A percentile compares a stretch with the other conserved stretches of the same genome.
phyloP scores from a whole-genome alignment of 2,329 filamentous ascomycete species.

The Aspergillus amoenus region DNA sequence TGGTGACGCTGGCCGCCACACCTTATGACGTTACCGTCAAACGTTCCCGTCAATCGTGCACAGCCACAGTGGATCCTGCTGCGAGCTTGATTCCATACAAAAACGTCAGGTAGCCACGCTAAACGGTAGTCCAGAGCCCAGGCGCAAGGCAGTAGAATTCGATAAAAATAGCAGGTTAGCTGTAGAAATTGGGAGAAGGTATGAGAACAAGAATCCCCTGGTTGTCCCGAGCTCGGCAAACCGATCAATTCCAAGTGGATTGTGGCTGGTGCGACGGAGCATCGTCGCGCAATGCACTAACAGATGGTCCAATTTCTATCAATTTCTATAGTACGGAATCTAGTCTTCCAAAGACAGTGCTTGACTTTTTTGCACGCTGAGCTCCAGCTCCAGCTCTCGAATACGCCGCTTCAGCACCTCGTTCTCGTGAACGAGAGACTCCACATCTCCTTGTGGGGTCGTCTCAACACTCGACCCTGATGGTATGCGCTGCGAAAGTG shows the following conservation, averaged over 20 bases:
- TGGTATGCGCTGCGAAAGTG: slow-evolving; percentile 29
- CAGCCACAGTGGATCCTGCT: slow-evolving; percentile 25
- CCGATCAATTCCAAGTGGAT: no score
- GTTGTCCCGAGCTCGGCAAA: no score
- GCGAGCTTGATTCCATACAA: not conserved
- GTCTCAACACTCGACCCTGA: slow-evolving; percentile 35
- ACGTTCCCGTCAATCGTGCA: slow-evolving; percentile 13
- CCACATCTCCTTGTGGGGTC: slow-evolving; percentile 42
- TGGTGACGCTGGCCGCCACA: slow-evolving; percentile 14
- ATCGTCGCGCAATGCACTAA: not conserved
- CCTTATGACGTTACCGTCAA: slow-evolving; percentile 2
- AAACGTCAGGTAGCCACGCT: not conserved
- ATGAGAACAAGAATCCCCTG: not conserved
- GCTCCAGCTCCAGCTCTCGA: slow-evolving; percentile 48
- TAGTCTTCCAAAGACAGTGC: slow-evolving; percentile 12
- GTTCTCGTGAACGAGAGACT: slow-evolving; percentile 47
- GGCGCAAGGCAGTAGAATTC: slow-evolving; percentile 14
- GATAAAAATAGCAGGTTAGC: slow-evolving; percentile 9
- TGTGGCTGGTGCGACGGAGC: no score
- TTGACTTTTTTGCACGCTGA: slow-evolving; percentile 33
- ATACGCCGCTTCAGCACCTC: slow-evolving; percentile 46
- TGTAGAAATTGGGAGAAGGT: not conserved
- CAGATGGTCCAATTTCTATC: not conserved
- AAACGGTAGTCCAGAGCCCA: not conserved
- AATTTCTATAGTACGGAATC: not conserved